Evolutionary conservation across 2,329 filamentous ascomycete genomes (phyloP), one percentile per base, ranked within the genome.

Genomic region (Pseudocercospora musae): DNA sequence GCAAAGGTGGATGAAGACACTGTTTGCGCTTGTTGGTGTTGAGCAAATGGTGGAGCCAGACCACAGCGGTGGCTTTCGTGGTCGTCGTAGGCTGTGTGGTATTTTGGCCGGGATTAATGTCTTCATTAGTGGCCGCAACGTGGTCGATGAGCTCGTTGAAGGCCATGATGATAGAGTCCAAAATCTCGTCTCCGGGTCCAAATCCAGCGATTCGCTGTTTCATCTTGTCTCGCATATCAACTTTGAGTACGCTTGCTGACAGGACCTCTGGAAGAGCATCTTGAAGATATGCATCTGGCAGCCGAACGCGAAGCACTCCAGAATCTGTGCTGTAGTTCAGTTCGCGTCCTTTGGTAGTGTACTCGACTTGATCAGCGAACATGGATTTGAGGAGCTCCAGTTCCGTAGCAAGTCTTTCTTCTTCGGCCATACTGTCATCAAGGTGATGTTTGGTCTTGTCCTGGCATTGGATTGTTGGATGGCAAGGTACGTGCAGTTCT

Each of bases 41-140:
- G 57, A 81, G 76, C 7, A 81, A 73, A 57, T 81, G 79, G 49
- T 81, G 79, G 0, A 81, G 74, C 76, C 78, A 81, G 54, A 81
- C 73, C 18, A 81, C 73, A 25, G 79, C 73, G 2, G 78, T 80
- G 1, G 68, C 57, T 37, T 62, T 62, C 15, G 57, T 20, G 1
- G 54, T 44, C n/a, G 21, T 18, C 1, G 13, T 10, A 11, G 37
- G 8, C n/a, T 46, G 20, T 1, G 31, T 3, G 8, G 4, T 20
- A 18, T 13, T 20, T 10, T 58, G 10, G 8, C 37, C 49, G 20
- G 44, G 9, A n/a, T 44, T 29, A 8, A 48, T 11, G 2, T 40
- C 48, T 27, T 10, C 5, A 25, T 37, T 50, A 9, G 37, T 52
- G 5, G 52, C 44, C 18, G 37, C 33, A 10, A 18, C 11, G 4